Evolutionary conservation across 1,139 yeast genomes (phyloP).

Genomic region (Kodamaea plutei): DNA sequence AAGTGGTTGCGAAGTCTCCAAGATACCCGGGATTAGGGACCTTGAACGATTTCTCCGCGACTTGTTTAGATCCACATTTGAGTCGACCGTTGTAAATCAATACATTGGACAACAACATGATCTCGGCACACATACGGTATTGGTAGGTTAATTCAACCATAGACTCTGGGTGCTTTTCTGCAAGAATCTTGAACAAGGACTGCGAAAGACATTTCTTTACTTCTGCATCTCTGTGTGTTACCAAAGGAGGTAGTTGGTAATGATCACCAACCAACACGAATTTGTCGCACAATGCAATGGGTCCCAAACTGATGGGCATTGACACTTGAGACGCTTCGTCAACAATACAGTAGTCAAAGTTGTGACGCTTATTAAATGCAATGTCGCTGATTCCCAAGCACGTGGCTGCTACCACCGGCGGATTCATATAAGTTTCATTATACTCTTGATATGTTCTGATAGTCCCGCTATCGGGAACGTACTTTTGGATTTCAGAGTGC

Average conservation of each 20-base stretch:
- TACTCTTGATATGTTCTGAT: conserved; percentile 46
- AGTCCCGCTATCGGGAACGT: conserved; percentile 40
- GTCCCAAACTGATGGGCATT: conserved; percentile 87
- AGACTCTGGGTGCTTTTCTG: conserved; percentile 67
- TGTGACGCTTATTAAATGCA: conserved; percentile 49
- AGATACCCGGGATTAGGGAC: conserved; percentile 37
- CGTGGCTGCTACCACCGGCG: conserved; percentile 83
- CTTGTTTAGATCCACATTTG: conserved; percentile 65
- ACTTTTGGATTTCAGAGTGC: conserved; percentile 57
- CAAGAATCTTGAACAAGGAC: conserved; percentile 70
- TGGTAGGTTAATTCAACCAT: conserved; percentile 76
- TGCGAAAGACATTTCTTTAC: conserved; percentile 62
- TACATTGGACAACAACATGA: conserved; percentile 77
- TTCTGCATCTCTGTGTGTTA: conserved; percentile 55
- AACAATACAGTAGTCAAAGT: conserved; percentile 87
- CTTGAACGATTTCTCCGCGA: conserved; percentile 42
- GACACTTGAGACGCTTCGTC: conserved; percentile 98
- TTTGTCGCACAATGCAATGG: conserved; percentile 68
- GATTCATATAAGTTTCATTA: conserved; percentile 42
- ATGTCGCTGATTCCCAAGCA: conserved; percentile 75
- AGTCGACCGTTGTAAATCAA: conserved; percentile 73
- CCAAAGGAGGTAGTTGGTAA: conserved; percentile 83
- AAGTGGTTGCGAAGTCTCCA: conserved; percentile 1
- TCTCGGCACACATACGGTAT: conserved; percentile 89
- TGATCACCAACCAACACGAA: conserved; percentile 95